Evolutionary conservation across 768 basidiomycete species (phyloP).

Genomic region (Epithele typhae): DNA sequence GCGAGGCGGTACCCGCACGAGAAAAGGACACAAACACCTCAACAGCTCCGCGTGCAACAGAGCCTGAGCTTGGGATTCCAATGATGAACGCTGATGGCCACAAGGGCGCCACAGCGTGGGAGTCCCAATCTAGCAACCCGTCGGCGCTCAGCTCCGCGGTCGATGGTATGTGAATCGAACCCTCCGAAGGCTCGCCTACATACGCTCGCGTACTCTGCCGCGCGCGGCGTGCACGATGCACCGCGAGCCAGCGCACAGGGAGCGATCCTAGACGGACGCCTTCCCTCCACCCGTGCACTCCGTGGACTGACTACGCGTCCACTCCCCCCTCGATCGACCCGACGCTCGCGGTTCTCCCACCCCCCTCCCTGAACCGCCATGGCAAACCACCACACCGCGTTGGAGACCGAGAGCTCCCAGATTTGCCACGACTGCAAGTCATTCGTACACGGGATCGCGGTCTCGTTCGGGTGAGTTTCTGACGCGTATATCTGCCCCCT

Average conservation of each 20-base stretch:
- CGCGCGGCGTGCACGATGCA: no score
- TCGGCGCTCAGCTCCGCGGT: no score
- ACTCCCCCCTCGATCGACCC: not conserved
- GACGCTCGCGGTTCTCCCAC: not conserved
- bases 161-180: no score
- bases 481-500: not conserved
- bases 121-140: no score
- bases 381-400: slow-evolving; percentile 4
- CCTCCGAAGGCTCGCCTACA: no score
- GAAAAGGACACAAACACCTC: slow-evolving; percentile 11
- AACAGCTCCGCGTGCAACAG: not conserved
- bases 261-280: not conserved
- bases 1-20: slow-evolving; percentile 2
- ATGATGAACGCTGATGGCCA: no score
- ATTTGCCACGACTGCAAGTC: slow-evolving; percentile 79
- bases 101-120: no score
- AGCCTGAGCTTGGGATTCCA: no score
- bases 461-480: slow-evolving; percentile 84
- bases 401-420: slow-evolving; percentile 12
- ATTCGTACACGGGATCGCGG: slow-evolving; percentile 82
- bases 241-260: no score
- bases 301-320: not conserved
- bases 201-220: no score
- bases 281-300: not conserved
- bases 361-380: slow-evolving; percentile 8